phyloP scores from a whole-genome alignment of 164 flowering plant species.

The Paratinospora sagittata region DNA sequence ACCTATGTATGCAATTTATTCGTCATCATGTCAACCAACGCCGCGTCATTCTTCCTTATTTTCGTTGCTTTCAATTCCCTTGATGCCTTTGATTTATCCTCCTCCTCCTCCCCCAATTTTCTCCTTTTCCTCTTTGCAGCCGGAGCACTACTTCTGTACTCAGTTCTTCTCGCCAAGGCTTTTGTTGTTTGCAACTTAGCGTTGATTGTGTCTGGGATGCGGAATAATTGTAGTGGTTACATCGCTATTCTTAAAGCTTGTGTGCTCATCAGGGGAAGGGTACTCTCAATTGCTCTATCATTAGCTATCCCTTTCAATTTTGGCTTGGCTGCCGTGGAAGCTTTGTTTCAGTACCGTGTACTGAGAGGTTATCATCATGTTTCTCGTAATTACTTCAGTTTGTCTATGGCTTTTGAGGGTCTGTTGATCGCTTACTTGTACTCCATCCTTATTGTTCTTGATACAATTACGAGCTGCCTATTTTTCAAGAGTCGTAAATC shows the following conservation, averaged over 20 bases:
- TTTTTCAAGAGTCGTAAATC: slow-evolving; percentile 38
- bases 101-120: neutral
- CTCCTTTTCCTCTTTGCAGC: slow-evolving; percentile 10
- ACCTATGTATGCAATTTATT: slow-evolving; percentile 33
- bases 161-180: slow-evolving; percentile 25
- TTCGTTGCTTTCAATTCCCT: slow-evolving; percentile 22
- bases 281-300: slow-evolving; percentile 31
- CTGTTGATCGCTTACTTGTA: slow-evolving; percentile 47
- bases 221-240: slow-evolving; percentile 20
- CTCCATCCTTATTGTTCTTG: slow-evolving; percentile 43
- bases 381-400: slow-evolving; percentile 1
- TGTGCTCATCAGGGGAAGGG: slow-evolving; percentile 33
- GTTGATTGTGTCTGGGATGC: slow-evolving; percentile 37
- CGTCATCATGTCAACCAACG: slow-evolving; percentile 25
- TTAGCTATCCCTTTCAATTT: slow-evolving; percentile 39
- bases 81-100: slow-evolving; percentile 13
- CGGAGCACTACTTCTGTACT: slow-evolving; percentile 25
- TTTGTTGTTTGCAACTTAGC: slow-evolving; percentile 37
- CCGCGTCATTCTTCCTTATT: slow-evolving; percentile 23
- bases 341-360: slow-evolving; percentile 48
- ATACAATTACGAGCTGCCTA: slow-evolving; percentile 35
- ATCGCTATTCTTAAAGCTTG: slow-evolving; percentile 40
- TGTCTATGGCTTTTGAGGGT: slow-evolving; percentile 37
- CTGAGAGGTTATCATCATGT: slow-evolving; percentile 19
- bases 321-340: slow-evolving; percentile 42